Evolutionary conservation across 768 basidiomycete genomes (phyloP).

Genomic region (Trametes elegans): DNA sequence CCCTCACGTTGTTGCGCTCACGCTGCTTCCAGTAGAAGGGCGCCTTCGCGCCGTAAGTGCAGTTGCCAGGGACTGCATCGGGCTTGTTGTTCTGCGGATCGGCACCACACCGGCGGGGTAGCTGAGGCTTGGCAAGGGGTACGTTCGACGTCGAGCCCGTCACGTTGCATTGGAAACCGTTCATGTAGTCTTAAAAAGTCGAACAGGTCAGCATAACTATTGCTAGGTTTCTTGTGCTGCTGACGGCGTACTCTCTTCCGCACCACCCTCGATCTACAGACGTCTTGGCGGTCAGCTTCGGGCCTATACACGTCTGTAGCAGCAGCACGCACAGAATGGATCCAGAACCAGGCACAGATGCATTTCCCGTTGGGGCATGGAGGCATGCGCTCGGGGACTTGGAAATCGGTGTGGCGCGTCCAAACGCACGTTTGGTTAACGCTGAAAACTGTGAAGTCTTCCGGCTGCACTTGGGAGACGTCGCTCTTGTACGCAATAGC

Average conservation of each 20-base stretch:
- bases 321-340: conserved; percentile 48
- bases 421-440: conserved; percentile 77
- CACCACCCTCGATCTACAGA: conserved; percentile 42
- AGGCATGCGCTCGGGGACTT: conserved; percentile 66
- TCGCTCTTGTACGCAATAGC: conserved; percentile 77
- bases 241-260: conserved; percentile 53
- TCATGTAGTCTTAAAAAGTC: conserved; percentile 67
- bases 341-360: conserved; percentile 74
- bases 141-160: conserved; percentile 51
- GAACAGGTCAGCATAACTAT: background rate
- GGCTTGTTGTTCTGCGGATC: conserved; percentile 48
- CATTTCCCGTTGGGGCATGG: conserved; percentile 63
- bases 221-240: background rate
- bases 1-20: conserved; percentile 61
- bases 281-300: background rate
- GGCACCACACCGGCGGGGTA: conserved; percentile 62
- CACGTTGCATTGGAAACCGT: conserved; percentile 67
- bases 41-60: conserved; percentile 70
- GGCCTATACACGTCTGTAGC: background rate
- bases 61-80: conserved; percentile 52
- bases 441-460: conserved; percentile 71
- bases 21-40: conserved; percentile 70
- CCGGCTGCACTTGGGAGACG: conserved; percentile 52
- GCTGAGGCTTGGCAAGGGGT: conserved; percentile 50
- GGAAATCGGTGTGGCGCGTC: conserved; percentile 65